These are phyloP conservation scores for Lodderomyces oxycetoniae DNA, from an alignment of 1,139 yeast species.

Conservation along the genomic window DNA sequence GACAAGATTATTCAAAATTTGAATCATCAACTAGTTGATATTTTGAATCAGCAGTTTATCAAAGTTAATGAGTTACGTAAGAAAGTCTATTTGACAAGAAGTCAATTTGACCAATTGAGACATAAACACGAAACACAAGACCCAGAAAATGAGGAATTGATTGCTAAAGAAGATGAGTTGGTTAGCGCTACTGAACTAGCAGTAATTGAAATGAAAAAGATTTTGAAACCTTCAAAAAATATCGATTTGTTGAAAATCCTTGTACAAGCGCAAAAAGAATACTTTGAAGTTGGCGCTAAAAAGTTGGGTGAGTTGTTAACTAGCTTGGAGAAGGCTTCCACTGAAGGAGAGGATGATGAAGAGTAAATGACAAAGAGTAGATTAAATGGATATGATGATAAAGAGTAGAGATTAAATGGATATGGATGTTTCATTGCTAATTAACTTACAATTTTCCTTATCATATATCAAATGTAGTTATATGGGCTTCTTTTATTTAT, in stretches of 20 bases:
- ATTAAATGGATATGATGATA: too few relatives aligned
- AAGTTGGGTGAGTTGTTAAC: constrained; percentile 30
- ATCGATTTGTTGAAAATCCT: constrained; percentile 59
- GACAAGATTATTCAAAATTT: constrained; percentile 51
- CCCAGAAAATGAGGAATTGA: constrained; percentile 51
- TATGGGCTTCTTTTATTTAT: constrained; percentile 1
- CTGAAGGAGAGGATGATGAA: constrained; percentile 25
- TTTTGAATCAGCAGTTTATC: constrained; percentile 54
- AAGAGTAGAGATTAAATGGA: too few relatives aligned
- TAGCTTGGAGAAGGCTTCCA: constrained; percentile 30
- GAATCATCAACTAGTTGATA: constrained; percentile 47
- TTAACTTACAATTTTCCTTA: background rate
- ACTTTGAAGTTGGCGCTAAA: constrained; percentile 47
- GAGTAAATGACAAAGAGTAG: constrained; percentile 10
- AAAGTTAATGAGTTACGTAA: constrained; percentile 59
- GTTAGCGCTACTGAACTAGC: constrained; percentile 74
- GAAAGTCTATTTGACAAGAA: constrained; percentile 64
- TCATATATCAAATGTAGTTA: too few relatives aligned
- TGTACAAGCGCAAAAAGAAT: constrained; percentile 63
- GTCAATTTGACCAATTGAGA: constrained; percentile 66
- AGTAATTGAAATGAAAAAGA: constrained; percentile 68
- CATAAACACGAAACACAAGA: constrained; percentile 31
- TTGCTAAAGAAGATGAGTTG: constrained; percentile 68
- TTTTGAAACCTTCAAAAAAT: constrained; percentile 63
- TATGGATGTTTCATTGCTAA: background rate